phyloP scores from a whole-genome alignment of 208 protist genomes.

The Wallacemonas sp. region DNA sequence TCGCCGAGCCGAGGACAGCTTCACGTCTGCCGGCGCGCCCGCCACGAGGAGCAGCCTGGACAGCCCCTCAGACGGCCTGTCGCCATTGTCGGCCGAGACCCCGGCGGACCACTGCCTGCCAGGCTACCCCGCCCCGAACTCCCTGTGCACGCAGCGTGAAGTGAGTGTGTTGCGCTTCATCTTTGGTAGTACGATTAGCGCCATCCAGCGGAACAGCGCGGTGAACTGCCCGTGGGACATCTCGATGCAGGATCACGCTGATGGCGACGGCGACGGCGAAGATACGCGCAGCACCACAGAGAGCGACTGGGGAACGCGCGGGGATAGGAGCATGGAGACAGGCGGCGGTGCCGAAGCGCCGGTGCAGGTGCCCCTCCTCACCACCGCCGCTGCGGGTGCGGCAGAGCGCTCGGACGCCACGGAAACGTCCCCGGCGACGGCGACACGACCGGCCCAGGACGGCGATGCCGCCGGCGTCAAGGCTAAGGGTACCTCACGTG shows the following conservation, averaged over 20 bases:
- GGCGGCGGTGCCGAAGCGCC: too few relatives aligned
- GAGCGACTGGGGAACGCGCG: too few relatives aligned
- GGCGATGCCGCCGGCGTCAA: background rate
- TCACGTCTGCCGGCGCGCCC: background rate
- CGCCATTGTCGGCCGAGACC: background rate
- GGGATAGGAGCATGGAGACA: too few relatives aligned
- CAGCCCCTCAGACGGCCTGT: background rate
- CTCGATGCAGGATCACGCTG: background rate
- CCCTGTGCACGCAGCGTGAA: constrained; percentile 37
- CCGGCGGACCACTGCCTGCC: constrained; percentile 5
- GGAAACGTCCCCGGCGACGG: background rate
- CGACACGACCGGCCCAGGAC: background rate
- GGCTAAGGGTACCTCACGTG: background rate
- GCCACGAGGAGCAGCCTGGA: background rate
- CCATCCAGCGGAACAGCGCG: constrained; percentile 33
- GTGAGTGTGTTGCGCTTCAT: constrained; percentile 45
- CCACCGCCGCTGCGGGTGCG: too few relatives aligned
- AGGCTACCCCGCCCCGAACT: constrained; percentile 51
- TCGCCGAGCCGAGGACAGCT: background rate
- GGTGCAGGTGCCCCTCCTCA: too few relatives aligned
- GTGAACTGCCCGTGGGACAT: constrained; percentile 40
- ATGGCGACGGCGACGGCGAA: too few relatives aligned
- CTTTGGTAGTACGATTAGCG: constrained; percentile 57
- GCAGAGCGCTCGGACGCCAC: too few relatives aligned
- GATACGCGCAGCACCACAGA: too few relatives aligned